phyloP scores from a whole-genome alignment of 2,329 filamentous ascomycete genomes.

The Ambrosiella xylebori region DNA sequence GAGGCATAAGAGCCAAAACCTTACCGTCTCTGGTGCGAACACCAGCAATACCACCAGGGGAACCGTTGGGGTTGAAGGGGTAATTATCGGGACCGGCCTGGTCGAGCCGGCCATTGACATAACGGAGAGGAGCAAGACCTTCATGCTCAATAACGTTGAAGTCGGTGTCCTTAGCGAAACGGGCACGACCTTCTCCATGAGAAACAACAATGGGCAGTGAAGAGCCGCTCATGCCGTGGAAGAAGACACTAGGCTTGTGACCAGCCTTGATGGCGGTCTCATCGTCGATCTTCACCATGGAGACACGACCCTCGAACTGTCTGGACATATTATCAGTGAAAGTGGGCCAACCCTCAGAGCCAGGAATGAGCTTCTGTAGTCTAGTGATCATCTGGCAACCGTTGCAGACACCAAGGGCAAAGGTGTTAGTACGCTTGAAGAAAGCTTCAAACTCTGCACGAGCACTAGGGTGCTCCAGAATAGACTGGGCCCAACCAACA shows the following conservation, averaged over 20 bases:
- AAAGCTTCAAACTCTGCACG: slow-evolving; percentile 67
- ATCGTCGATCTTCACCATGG: slow-evolving; percentile 55
- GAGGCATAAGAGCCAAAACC: slow-evolving; percentile 81
- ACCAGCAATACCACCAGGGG: slow-evolving; percentile 63
- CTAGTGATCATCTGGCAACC: slow-evolving; percentile 89
- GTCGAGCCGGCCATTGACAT: slow-evolving; percentile 57
- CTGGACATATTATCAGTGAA: slow-evolving; percentile 74
- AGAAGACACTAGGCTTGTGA: slow-evolving; percentile 54
- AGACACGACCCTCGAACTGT: slow-evolving; percentile 78
- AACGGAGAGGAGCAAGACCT: slow-evolving; percentile 61
- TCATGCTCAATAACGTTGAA: slow-evolving; percentile 19
- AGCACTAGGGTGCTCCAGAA: slow-evolving; percentile 64
- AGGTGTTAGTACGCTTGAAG: slow-evolving; percentile 78
- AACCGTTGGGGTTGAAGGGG: slow-evolving; percentile 76
- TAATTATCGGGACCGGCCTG: slow-evolving; percentile 62
- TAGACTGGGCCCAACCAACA: slow-evolving; percentile 87
- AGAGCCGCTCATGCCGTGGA: slow-evolving; percentile 72
- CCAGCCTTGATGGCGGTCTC: slow-evolving; percentile 16
- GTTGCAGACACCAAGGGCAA: slow-evolving; percentile 88
- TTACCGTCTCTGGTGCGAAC: slow-evolving; percentile 62
- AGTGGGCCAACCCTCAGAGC: slow-evolving; percentile 65
- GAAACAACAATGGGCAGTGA: slow-evolving; percentile 73
- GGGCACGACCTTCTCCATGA: slow-evolving; percentile 78
- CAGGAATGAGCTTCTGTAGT: slow-evolving; percentile 64
- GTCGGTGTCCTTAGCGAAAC: slow-evolving; percentile 43